Base-by-base conservation (phyloP, 768 basidiomycete species). In the Agaricus bisporus region DNA sequence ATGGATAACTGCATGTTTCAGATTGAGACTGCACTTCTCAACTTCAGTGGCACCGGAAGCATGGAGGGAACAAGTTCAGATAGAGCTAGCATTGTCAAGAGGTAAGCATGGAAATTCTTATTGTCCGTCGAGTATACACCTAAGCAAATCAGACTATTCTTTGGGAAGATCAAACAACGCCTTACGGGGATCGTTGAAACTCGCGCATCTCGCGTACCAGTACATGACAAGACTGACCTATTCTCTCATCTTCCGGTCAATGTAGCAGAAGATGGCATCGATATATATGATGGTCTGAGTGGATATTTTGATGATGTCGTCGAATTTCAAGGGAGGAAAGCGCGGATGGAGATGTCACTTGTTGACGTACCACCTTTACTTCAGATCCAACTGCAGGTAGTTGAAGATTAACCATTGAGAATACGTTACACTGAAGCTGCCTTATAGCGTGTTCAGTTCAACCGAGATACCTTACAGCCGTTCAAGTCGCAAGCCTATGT, bases 1-100 rank as follows among this genome's bases (percentile, higher is more conserved):
- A 92, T 98, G 88, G 95, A 98, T 69, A 98, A 98, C 62, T 95
- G 95, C 73, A 88, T 99, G 78, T 97, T 97, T 71, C 97, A 98
- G 68, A 93, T 98, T 48, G 97, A 99, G 68, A 88, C 91, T 4
- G 94, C 93, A 1, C 66, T 92, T 44, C 74, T 92, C 37, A 88
- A 88, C 61, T 88, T 93, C 56, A 81, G 81, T 48, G 76, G 70
- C 3, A 61, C 74, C 47, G 67, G 66, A 54, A 80, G 74, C 8
- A 61, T 70, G 39, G 70, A 69, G 36, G 73, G 65, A 9, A 66
- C 70, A 18, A 75, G 73, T 57, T 75, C 76, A 37, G 82, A 83
- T 51, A 83, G 82, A 62, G 79, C 77, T 0, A 91, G 91, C 57
- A 77, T 95, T 9, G 86, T 97, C 43, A 92, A 94, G 69, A 76